These are phyloP conservation scores for Vachellia collinsii DNA, from an alignment of 306 rosid species.

Conservation along the genomic window DNA sequence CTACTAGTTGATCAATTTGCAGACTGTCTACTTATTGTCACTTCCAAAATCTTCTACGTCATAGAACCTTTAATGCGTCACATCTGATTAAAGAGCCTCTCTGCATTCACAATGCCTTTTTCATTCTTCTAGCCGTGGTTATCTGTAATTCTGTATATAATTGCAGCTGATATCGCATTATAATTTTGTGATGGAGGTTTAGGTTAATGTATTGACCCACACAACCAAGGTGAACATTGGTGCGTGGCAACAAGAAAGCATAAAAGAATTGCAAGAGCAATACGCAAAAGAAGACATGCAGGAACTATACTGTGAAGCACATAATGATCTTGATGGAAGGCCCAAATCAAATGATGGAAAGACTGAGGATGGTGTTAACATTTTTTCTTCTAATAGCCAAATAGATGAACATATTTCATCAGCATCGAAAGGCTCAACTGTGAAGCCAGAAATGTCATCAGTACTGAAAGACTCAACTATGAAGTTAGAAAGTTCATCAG, in stretches of 20 bases:
- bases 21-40: neutral
- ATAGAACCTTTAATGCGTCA: neutral
- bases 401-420: conserved; percentile 38
- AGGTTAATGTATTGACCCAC: conserved; percentile 50
- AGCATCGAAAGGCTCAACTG: conserved; percentile 12
- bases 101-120: neutral
- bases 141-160: conserved; percentile 19
- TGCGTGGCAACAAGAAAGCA: conserved; percentile 51
- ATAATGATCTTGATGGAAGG: conserved; percentile 25
- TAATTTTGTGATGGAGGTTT: conserved; percentile 28
- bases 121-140: conserved; percentile 6
- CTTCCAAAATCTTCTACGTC: conserved; percentile 18
- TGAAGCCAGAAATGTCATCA: conserved; percentile 26
- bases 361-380: conserved; percentile 23
- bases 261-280: conserved; percentile 39
- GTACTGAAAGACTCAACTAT: neutral
- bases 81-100: neutral
- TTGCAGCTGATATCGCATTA: conserved; percentile 28
- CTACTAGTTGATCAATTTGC: neutral
- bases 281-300: conserved; percentile 48
- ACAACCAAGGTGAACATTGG: conserved; percentile 50
- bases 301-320: conserved; percentile 45
- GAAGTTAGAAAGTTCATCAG: conserved; percentile 36
- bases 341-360: conserved; percentile 20
- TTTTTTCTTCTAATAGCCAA: conserved; percentile 29